These are phyloP conservation scores for Arxiozyma bovina DNA, from an alignment of 1,139 yeast species.

Conservation along the genomic window DNA sequence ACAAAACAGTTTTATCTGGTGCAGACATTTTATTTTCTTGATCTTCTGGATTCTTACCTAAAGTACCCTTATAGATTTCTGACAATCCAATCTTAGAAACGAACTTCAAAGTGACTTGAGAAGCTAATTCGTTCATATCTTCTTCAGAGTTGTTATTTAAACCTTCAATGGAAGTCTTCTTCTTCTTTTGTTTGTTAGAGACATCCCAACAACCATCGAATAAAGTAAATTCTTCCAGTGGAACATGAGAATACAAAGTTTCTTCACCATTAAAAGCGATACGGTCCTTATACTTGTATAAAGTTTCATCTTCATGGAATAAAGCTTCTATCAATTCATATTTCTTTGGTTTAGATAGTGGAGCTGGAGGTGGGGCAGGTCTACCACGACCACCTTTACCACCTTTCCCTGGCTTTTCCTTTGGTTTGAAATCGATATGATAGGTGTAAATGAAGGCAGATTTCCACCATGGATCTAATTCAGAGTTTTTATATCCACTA, in stretches of 20 bases:
- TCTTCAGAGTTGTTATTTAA: neutral
- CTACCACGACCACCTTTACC: neutral
- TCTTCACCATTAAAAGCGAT: constrained; percentile 22
- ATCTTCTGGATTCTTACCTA: constrained; percentile 11
- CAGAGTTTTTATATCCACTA: neutral
- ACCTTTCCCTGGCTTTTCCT: constrained; percentile 1
- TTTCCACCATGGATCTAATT: constrained; percentile 17
- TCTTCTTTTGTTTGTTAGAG: constrained; percentile 13
- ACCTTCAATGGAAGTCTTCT: constrained; percentile 6
- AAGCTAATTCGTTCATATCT: constrained; percentile 8
- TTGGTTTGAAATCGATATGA: constrained; percentile 13
- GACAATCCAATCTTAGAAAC: constrained; percentile 13
- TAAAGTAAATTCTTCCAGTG: constrained; percentile 19
- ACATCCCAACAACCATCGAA: constrained; percentile 20
- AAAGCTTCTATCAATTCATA: constrained; percentile 15
- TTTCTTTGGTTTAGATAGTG: constrained; percentile 15
- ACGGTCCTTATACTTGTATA: constrained; percentile 14
- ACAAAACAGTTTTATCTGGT: constrained; percentile 12
- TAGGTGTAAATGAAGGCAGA: constrained; percentile 14
- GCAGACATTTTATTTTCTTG: constrained; percentile 19
- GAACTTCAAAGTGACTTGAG: constrained; percentile 15
- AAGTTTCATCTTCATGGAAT: constrained; percentile 15
- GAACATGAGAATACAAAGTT: constrained; percentile 16
- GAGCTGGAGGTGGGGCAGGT: constrained; percentile 11
- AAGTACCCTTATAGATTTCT: constrained; percentile 17